phyloP scores from a whole-genome alignment of 2,329 filamentous ascomycete species.

The Sclerotinia nivalis region DNA sequence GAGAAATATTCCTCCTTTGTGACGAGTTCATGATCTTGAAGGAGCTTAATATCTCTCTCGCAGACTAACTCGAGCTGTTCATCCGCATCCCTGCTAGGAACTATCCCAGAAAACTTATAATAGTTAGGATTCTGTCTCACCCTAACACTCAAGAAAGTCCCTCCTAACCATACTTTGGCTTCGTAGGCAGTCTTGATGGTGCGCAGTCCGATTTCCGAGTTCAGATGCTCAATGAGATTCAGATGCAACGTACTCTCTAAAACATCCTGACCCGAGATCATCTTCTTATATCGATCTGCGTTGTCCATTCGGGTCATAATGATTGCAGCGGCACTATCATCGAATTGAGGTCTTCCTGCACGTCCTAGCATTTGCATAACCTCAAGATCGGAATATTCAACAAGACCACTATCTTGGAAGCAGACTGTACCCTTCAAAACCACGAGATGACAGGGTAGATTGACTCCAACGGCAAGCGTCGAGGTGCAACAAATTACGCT shows the following conservation, averaged over 20 bases:
- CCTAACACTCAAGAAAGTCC: slow-evolving; percentile 77
- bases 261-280: slow-evolving; percentile 71
- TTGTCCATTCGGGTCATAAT: slow-evolving; percentile 74
- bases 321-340: slow-evolving; percentile 71
- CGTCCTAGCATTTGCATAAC: slow-evolving; percentile 90
- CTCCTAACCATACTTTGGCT: slow-evolving; percentile 71
- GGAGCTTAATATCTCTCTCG: slow-evolving; percentile 63
- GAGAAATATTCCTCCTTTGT: slow-evolving; percentile 49
- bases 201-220: slow-evolving; percentile 77
- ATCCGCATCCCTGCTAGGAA: slow-evolving; percentile 54
- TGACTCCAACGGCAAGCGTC: slow-evolving; percentile 80
- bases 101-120: slow-evolving; percentile 64
- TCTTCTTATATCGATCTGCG: slow-evolving; percentile 65
- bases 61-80: slow-evolving; percentile 70
- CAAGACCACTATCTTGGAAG: slow-evolving; percentile 60
- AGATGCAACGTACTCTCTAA: slow-evolving; percentile 78
- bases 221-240: slow-evolving; percentile 80
- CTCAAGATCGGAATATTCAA: slow-evolving; percentile 79
- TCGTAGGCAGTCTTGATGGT: slow-evolving; percentile 65
- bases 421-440: slow-evolving; percentile 77
- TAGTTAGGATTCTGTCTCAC: slow-evolving; percentile 68
- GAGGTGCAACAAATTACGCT: slow-evolving; percentile 85
- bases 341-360: slow-evolving; percentile 81
- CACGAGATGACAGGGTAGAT: slow-evolving; percentile 79
- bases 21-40: slow-evolving; percentile 62